Base-by-base conservation (phyloP, 257 asterid genomes). In the Solanum etuberosum region DNA sequence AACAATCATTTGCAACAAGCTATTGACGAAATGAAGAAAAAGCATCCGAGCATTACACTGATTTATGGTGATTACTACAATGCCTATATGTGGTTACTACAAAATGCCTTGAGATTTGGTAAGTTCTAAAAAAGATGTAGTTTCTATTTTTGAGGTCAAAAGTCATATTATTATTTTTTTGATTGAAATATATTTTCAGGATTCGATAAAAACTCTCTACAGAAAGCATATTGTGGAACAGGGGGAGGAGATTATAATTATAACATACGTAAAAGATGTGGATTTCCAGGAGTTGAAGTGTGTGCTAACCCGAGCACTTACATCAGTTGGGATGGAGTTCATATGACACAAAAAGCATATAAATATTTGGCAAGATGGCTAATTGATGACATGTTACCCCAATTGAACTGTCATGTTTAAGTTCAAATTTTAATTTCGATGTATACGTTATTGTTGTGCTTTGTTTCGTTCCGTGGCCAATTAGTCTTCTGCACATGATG, bases 31-130 rank as follows among this genome's bases (percentile, higher is more conserved):
- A 5, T 40, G 57, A 38, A n/a, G 57, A 38, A 38, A 76, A 9
- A 40, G 0, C 27, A 76, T 0, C 34, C 83, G 15, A 38, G n/a
- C 11, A 76, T 76, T n/a, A 76, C 57, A 12, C 57, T 76, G 13
- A n/a, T 76, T 76, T 38, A 76, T 76, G 83, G 57, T 40, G 35
- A 90, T 42, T 88, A 73, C 65, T 88, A 88, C 63, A 86, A 84
- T 9, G 74, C 89, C 27, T 90, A 23, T 46, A 18, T 74, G 13
- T 37, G 81, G 5, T 29, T 88, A 18, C 18, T 88, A 85, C 37
- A 4, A 42, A 81, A 90, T n/a, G 85, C 90, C 2, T 9, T 51
- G 21, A 6, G 23, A 51, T 16, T 51, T 16, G 61, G 61, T 51
- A 51, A 51, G 61, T 16, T 5, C 23, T 16, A 51, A 16, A 48